Percentiles rank a stretch among this genome's conserved stretches.
phyloP scores from a whole-genome alignment of 441 rosid genomes.

The Flueggea neowawraea region DNA sequence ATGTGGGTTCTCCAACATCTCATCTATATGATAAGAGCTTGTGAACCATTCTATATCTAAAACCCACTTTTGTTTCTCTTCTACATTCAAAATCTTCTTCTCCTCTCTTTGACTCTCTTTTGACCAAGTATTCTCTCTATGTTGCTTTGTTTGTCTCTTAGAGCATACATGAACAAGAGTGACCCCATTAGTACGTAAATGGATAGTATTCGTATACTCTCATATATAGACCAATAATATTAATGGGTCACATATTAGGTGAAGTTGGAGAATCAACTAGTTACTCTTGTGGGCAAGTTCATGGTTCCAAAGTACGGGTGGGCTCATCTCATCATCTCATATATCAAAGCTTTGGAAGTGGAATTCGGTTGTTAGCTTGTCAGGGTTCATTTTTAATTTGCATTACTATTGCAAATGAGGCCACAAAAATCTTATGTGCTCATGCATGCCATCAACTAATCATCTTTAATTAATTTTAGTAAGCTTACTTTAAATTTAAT shows the following conservation, averaged over 20 bases:
- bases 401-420: background rate
- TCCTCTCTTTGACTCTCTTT: conserved; percentile 27
- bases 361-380: conserved; percentile 30
- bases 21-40: conserved; percentile 17
- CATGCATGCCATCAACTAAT: too few relatives aligned
- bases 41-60: conserved; percentile 8
- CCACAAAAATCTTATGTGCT: background rate
- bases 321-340: conserved; percentile 12
- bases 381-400: conserved; percentile 9
- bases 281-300: conserved; percentile 66
- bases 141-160: conserved; percentile 24
- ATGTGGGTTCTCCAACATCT: conserved; percentile 46
- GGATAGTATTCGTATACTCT: conserved; percentile 25
- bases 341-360: conserved; percentile 18
- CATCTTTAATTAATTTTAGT: too few relatives aligned
- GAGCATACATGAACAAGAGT: conserved; percentile 37
- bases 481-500: too few relatives aligned
- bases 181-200: conserved; percentile 25
- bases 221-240: conserved; percentile 9
- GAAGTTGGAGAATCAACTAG: conserved; percentile 20
- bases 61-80: too few relatives aligned
- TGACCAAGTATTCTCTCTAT: conserved; percentile 20
- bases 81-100: too few relatives aligned
- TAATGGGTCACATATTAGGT: conserved; percentile 38
- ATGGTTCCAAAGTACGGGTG: conserved; percentile 45